Evolutionary conservation across 1,139 yeast species (phyloP), one percentile per base, ranked within the genome.

Genomic region (Sugiyamaella castrensis): DNA sequence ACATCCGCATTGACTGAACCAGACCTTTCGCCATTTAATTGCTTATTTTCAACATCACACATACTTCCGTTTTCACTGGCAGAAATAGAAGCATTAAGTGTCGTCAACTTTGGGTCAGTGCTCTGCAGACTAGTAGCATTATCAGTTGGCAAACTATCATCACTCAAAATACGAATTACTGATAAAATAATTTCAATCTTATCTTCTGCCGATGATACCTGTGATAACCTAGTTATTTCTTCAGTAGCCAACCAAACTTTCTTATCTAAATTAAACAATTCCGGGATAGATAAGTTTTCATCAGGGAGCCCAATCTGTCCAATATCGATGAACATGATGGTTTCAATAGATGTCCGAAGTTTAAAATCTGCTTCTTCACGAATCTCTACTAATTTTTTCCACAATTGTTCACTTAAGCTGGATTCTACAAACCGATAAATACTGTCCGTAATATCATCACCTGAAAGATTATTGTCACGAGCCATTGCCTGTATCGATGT

Each of bases 1-100:
- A 87, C 81, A 62, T 91, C 98, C 0, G 98, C 98, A 65, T 85
- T 92, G 10, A 88, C 16, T 19, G 24, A 19, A 19, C 24, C n/a
- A 11, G 13, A 11, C 24, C 5, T 19, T 19, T 19, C 24, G 24
- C 24, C 24, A 19, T 19, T 19, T 32, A n/a, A 10, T 13, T 32
- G 15, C 15, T 33, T 40, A 30, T 45, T 46, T 37, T 50, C 48
- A 26, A 41, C 32, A 12, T 46, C 48, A 1, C 72, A 61, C 5
- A 19, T 19, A 19, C 5, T 19, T 19, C 24, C 24, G 5, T 19
- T 19, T 19, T 19, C 53, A 6, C 52, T 50, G 11, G 56, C 48
- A 33, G 48, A 47, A 19, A 5, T 19, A 19, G 24, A 19, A 5
- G 24, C 5, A 4, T 19, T 19, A 19, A 4, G 24, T 19, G 24